Percentiles rank a stretch among this genome's conserved stretches.
These are phyloP conservation scores for Kalmanozyma brasiliensis DNA, from an alignment of 1,284 basidiomycete genomes.

Conservation along the genomic window DNA sequence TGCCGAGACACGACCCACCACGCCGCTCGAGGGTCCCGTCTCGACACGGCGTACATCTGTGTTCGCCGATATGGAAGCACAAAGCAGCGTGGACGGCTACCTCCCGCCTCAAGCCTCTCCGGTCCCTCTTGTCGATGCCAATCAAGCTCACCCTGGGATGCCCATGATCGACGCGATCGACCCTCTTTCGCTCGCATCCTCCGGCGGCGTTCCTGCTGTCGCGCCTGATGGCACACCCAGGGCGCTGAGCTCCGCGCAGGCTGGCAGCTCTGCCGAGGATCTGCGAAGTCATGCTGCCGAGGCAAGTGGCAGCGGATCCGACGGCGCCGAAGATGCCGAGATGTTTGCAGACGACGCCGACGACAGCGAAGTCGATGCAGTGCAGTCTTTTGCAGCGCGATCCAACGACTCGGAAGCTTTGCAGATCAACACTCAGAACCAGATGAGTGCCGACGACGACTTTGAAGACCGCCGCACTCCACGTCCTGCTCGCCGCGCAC, in stretches of 20 bases:
- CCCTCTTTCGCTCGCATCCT: conserved; percentile 27
- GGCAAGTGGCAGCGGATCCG: conserved; percentile 61
- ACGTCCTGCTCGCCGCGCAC: conserved; percentile 43
- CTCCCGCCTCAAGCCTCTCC: conserved; percentile 33
- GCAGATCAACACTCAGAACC: conserved; percentile 1
- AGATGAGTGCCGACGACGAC: conserved; percentile 27
- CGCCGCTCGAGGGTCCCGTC: conserved; percentile 42
- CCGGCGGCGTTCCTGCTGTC: conserved; percentile 18
- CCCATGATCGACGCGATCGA: conserved; percentile 46
- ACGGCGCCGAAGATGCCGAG: conserved; percentile 62
- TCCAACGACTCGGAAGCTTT: conserved; percentile 31
- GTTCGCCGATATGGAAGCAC: conserved; percentile 36
- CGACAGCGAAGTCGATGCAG: conserved; percentile 43
- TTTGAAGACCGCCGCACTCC: conserved; percentile 54
- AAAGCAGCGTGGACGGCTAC: conserved; percentile 38
- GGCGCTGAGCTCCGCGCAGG: conserved; percentile 15
- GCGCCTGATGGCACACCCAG: conserved; percentile 40
- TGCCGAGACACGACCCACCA: conserved; percentile 45
- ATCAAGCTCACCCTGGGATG: conserved; percentile 20
- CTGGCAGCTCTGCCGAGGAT: conserved; percentile 49
- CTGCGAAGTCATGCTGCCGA: conserved; percentile 39
- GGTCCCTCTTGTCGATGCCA: conserved; percentile 36
- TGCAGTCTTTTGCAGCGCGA: conserved; percentile 14
- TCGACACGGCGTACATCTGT: conserved; percentile 36
- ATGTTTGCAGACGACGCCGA: conserved; percentile 60